Evolutionary conservation across 371 early-diverging fungal species (phyloP), one percentile per base, ranked within the genome.

Genomic region (Mucor sp.): DNA sequence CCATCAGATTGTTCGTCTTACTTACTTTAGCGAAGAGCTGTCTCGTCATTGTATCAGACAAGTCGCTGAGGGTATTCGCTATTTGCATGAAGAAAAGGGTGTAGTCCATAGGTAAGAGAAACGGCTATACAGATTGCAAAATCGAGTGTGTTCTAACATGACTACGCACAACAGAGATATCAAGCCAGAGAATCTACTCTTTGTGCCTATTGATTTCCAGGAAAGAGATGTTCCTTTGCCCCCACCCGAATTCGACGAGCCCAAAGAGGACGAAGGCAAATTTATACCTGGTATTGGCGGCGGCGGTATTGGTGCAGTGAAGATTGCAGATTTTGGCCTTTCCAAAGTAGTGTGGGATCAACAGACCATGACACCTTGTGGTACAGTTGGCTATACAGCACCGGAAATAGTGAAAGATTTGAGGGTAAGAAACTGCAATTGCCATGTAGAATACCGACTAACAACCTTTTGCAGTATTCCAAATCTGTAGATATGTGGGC

Each of bases 401-500:
- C 97, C 97, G 17, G 97, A 96, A 76, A 94, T 95, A 59, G 89
- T 96, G 47, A 88, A 86, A 59, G 92, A 93, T 71, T 50, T 50
- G 23, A 50, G 50, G 25, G 50, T 50, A 50, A 50, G 21, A 50
- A 23, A 8, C 8, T 12, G 12, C 25, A 23, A 50, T 3, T 44
- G 19, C 7, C 50, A 50, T 50, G n/a, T 25, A 50, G 8, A 23
- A 50, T 25, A 6, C 8, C 25, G 1, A 21, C 50, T 50, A 50
- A 50, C 11, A 0, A 12, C 12, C 25, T 50, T 50, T 88, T 92
- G 67, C 82, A 90, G 11, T 93, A 95, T 72, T 89, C 90, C 50
- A 92, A 91, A 75, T 88, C 91, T 12, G 96, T 95, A 21, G 97
- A 97, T 75, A 92, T 95, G 90, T 97, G 96, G 96, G 93, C 95